Base-by-base conservation (phyloP, 2,329 filamentous ascomycete genomes). In the Biscogniauxia marginata region DNA sequence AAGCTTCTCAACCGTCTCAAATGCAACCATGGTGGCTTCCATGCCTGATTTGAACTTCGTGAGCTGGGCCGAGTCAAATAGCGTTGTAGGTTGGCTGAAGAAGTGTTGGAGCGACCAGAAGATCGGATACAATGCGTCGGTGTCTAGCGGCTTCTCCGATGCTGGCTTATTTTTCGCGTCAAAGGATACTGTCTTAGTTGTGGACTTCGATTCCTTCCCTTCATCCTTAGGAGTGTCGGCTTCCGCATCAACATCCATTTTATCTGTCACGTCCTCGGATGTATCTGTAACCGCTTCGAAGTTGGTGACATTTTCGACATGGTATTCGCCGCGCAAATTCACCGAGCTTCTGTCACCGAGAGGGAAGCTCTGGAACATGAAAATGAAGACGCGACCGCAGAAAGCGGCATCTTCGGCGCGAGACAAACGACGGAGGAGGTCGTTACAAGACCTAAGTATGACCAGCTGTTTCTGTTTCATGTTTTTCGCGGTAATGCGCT, bases 281-380 rank as follows among this genome's bases (percentile, higher is more conserved):
- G 72, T 67, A 11, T 76, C 65, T 1, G 74, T 64, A 6, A 78
- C 74, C 30, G 86, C 81, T 67, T 96, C 91, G 67, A 86, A 99
- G 0, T 84, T 86, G 1, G 96, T 99, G 54, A 93, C 84, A 77
- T 99, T 99, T 67, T 98, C 95, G 22, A 90, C 85, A 68, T 99
- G 95, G 65, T 95, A 99, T 75, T 98, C 93, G 64, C 95, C 95
- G 51, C 95, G 85, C 43, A 98, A 80, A 69, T 99, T 99, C 50
- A 99, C 95, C 0, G 95, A 97, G 71, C 95, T 98, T 71, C 93
- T 95, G 74, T 99, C 96, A 25, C 93, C 93, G 0, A 99, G 80
- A 1, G 95, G 95, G 68, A 99, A 98, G 72, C 92, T 96, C 72
- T 99, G 95, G 73, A 98, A 99, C 70, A 99, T 85, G 73, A 97